These are phyloP conservation scores for Amylocystis lapponica DNA, from an alignment of 768 basidiomycete genomes.

Conservation along the genomic window DNA sequence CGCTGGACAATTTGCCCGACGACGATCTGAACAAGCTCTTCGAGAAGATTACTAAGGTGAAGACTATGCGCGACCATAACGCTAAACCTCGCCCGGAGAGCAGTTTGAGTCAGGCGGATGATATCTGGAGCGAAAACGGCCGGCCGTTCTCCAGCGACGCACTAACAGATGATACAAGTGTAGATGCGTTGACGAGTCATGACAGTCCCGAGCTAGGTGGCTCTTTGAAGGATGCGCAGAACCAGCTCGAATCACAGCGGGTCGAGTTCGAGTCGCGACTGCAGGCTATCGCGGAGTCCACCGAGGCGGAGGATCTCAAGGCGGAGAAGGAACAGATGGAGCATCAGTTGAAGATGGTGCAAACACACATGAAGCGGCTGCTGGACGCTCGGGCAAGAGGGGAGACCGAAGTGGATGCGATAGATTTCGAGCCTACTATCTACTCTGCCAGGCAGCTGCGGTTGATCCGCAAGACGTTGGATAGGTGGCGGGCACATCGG, in stretches of 20 bases:
- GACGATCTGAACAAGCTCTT: slow-evolving; percentile 92
- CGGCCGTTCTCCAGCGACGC: slow-evolving; percentile 73
- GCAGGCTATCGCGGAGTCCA: slow-evolving; percentile 55
- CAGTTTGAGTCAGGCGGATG: slow-evolving; percentile 80
- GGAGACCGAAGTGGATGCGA: slow-evolving; percentile 58
- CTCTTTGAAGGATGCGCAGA: slow-evolving; percentile 64
- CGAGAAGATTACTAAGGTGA: slow-evolving; percentile 91
- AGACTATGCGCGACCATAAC: slow-evolving; percentile 79
- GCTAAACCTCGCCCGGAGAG: slow-evolving; percentile 84
- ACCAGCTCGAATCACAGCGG: slow-evolving; percentile 51
- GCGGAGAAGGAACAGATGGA: slow-evolving; percentile 93
- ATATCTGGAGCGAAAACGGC: slow-evolving; percentile 87
- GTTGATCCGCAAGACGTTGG: slow-evolving; percentile 76
- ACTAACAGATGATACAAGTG: slow-evolving; percentile 82
- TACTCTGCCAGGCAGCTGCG: slow-evolving; percentile 80
- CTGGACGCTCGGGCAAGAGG: slow-evolving; percentile 73
- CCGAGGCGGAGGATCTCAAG: slow-evolving; percentile 81
- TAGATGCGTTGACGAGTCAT: slow-evolving; percentile 57
- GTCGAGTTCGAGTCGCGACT: slow-evolving; percentile 54
- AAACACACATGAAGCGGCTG: slow-evolving; percentile 75
- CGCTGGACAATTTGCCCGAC: slow-evolving; percentile 89
- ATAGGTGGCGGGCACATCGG: slow-evolving; percentile 79
- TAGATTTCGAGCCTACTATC: slow-evolving; percentile 72
- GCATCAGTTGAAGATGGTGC: slow-evolving; percentile 75
- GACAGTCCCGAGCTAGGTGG: slow-evolving; percentile 63